Percentiles rank a stretch among this genome's conserved stretches.
Conservation (phyloP, 208 protist genomes). For the Blastocrithidia nonstop region DNA sequence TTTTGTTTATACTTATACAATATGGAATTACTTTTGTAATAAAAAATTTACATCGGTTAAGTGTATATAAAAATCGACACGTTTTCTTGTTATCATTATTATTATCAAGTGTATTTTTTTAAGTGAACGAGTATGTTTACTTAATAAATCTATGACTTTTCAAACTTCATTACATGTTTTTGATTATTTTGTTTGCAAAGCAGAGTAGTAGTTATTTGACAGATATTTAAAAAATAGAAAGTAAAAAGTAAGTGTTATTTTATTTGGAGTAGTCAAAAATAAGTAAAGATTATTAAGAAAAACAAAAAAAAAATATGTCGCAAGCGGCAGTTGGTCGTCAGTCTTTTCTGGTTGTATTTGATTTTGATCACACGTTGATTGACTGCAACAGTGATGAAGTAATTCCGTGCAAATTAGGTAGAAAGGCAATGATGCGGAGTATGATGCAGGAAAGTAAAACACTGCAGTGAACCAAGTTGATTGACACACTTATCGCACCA, state of each 20-base stretch:
- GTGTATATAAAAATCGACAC: no score
- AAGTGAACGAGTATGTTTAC: no score
- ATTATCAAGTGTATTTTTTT: no score
- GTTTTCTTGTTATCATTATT: no score
- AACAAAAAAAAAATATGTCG: background rate
- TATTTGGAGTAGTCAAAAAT: background rate
- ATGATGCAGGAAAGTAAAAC: constrained; percentile 11
- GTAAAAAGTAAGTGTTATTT: background rate
- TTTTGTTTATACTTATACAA: no score
- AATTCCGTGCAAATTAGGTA: constrained; percentile 38
- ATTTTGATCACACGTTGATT: constrained; percentile 81
- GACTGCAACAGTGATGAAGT: constrained; percentile 78
- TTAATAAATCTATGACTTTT: constrained; percentile 1
- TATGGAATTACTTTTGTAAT: no score
- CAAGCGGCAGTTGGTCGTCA: constrained; percentile 35
- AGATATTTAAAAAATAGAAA: background rate
- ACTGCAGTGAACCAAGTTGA: constrained; percentile 72
- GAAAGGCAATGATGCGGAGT: constrained; percentile 10
- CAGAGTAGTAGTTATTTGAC: background rate
- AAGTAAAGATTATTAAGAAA: constrained; percentile 3
- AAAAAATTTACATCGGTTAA: no score
- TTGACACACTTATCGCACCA: constrained; percentile 52
- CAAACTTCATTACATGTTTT: background rate
- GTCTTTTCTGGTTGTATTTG: constrained; percentile 80
- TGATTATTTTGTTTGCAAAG: background rate